Base-by-base conservation (phyloP, 805 yeast species). In the Zygoascus tannicola region DNA sequence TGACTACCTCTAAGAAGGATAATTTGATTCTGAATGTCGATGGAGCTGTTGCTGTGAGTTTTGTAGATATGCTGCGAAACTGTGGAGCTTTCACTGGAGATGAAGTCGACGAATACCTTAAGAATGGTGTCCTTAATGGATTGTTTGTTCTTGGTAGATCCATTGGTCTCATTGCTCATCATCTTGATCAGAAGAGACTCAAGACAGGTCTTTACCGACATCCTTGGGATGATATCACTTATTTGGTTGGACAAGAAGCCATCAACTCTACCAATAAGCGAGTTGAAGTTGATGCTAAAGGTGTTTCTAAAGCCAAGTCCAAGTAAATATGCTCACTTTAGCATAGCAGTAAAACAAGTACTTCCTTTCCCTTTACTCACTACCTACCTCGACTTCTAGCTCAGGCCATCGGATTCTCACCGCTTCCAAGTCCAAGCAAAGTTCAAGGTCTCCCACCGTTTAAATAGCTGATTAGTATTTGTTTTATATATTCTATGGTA, bases 151-250 rank as follows among this genome's bases (percentile, higher is more conserved):
- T 68, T 10, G 73, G 73, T 44, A 63, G 73, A 44, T 66, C 72
- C 30, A 68, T 68, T 43, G 73, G 73, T 56, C 54, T 68, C 47
- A 68, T 68, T 57, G 73, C 70, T 42, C 73, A 68, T 53, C 69
- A 68, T 46, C 60, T 68, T 36, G 73, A 68, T 50, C 73, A 68
- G 60, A 68, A 68, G 69, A 59, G 73, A 40, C 61, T 68, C 53
- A 63, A 66, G 58, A 67, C 72, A 37, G 72, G 72, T 22, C 58
- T 68, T 22, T 68, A 68, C 63, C 59, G 73, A 41, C 73, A 68
- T 51, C 73, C 73, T 14, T 69, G 73, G 73, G 73, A 68, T 48
- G 73, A 68, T 48, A 68, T 68, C 52, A 68, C 72, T 44, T 68
- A 68, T 52, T 52, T 65, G 44, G 65, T 66, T 41, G 65, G 66